phyloP scores from a whole-genome alignment of 257 asterid genomes.

The Fraxinus quadrangulata region DNA sequence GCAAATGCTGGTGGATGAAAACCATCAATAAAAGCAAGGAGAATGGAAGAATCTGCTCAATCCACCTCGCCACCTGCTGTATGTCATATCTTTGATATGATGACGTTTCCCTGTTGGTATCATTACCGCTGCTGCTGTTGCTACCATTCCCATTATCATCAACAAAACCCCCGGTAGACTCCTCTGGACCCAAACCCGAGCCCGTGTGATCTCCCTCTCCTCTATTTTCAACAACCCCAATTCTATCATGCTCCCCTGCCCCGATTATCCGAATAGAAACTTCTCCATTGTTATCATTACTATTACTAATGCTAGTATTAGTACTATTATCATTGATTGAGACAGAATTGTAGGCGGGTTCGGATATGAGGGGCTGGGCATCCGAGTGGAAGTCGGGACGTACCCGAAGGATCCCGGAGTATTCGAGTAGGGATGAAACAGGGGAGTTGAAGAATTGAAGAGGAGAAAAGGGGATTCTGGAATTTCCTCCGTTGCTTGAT shows the following conservation, averaged over 20 bases:
- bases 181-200: constrained; percentile 31
- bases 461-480: constrained; percentile 38
- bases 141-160: constrained; percentile 25
- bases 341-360: constrained; percentile 22
- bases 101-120: constrained; percentile 34
- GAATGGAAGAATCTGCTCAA: constrained; percentile 78
- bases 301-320: constrained; percentile 22
- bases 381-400: constrained; percentile 51
- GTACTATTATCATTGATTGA: constrained; percentile 17
- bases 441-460: constrained; percentile 56
- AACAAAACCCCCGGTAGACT: constrained; percentile 25
- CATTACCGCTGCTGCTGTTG: constrained; percentile 2
- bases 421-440: constrained; percentile 54
- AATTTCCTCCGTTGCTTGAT: constrained; percentile 27
- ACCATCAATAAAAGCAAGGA: constrained; percentile 68
- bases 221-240: constrained; percentile 35
- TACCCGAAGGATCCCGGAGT: constrained; percentile 54
- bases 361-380: constrained; percentile 35
- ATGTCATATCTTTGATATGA: constrained; percentile 69
- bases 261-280: constrained; percentile 69
- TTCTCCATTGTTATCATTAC: constrained; percentile 41
- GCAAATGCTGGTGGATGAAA: constrained; percentile 76
- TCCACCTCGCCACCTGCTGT: constrained; percentile 74
- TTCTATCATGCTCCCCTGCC: constrained; percentile 36
- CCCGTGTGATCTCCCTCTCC: constrained; percentile 30